Base-by-base conservation (phyloP, 495 filamentous ascomycete genomes). In the Staphylotrichum tortipilum region DNA sequence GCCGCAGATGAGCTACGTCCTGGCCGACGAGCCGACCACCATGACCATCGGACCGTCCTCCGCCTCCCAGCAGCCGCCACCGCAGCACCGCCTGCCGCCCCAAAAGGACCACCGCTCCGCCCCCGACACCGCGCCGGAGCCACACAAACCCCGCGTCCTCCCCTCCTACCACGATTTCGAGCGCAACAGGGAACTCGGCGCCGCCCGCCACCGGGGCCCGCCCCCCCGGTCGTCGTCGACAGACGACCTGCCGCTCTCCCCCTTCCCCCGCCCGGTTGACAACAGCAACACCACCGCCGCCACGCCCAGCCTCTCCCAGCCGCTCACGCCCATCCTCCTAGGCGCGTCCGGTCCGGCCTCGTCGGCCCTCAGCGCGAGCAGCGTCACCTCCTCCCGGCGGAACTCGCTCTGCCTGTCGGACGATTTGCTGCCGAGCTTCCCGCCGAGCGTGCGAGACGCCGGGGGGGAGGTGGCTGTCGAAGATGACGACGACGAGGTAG, bases 1-100 rank as follows among this genome's bases (percentile, higher is more conserved):
- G 8, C 63, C 73, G 31, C 73, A 76, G 19, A 80, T 81, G 74
- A 77, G 74, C 22, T 80, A 75, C 48, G 72, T 77, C 50, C 59
- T 81, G 34, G 71, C 71, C 49, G 74, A 78, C 50, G 79, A 81
- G 55, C 69, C 74, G 24, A 61, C 68, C 21, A 62, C 79, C 40
- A 68, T 71, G 24, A 61, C 68, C 21, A 62, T 79, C 40, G 69
- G 72, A 50, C 65, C 73, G 2, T 67, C 73, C n/a, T 65, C 38
- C 2, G n/a, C n/a, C n/a, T n/a, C n/a, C n/a, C n/a, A n/a, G n/a
- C 29, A 43, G 22, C 15, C 46, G 18, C 38, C 50, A 22, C 46
- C 50, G n/a, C n/a, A n/a, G n/a, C 2, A 10, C 29, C 6, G 18
- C 41, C 47, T 44, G 62, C 18, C 63, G 56, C 19, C 61, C 38